A percentile compares a stretch with the other conserved stretches of the same genome.
Conservation (phyloP, 352 stramenopile species). For the Phytophthora sojae region DNA sequence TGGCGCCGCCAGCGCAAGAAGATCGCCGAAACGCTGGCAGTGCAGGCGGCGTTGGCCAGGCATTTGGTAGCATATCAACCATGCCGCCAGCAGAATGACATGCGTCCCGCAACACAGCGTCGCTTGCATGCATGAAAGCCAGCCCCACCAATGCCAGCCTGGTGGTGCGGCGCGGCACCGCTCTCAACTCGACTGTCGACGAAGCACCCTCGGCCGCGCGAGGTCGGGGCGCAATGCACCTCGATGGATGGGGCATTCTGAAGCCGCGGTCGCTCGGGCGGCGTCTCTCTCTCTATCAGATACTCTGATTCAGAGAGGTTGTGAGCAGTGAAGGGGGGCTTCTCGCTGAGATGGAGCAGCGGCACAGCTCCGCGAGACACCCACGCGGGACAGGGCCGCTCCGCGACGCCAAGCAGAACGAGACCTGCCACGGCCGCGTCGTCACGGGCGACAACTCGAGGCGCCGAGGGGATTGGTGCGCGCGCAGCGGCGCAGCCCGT, state of each 20-base stretch:
- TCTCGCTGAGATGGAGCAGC: conserved; percentile 6
- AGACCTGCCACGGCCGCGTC: conserved; percentile 12
- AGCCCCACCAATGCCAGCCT: background rate
- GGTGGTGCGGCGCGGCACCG: background rate
- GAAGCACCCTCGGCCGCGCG: conserved; percentile 5
- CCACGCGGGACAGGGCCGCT: conserved; percentile 5
- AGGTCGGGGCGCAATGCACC: background rate
- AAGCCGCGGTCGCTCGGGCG: background rate
- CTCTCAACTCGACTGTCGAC: conserved; percentile 7
- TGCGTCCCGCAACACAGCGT: background rate
- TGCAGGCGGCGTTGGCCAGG: too few relatives aligned
- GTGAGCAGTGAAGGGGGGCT: background rate
- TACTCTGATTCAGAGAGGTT: too few relatives aligned
- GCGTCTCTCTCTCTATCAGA: background rate
- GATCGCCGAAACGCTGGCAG: background rate
- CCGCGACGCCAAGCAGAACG: conserved; percentile 14
- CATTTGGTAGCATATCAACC: too few relatives aligned
- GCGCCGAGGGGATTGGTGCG: background rate
- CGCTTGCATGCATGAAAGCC: background rate
- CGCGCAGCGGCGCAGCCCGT: conserved; percentile 3
- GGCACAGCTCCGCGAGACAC: background rate
- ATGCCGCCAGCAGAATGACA: background rate
- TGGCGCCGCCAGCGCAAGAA: background rate
- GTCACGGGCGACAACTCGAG: conserved; percentile 19
- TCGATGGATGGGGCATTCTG: conserved; percentile 7